Percentiles rank a stretch among this genome's conserved stretches.
Conservation (phyloP, 1,284 basidiomycete species). For the Cryptococcus deneoformans region DNA sequence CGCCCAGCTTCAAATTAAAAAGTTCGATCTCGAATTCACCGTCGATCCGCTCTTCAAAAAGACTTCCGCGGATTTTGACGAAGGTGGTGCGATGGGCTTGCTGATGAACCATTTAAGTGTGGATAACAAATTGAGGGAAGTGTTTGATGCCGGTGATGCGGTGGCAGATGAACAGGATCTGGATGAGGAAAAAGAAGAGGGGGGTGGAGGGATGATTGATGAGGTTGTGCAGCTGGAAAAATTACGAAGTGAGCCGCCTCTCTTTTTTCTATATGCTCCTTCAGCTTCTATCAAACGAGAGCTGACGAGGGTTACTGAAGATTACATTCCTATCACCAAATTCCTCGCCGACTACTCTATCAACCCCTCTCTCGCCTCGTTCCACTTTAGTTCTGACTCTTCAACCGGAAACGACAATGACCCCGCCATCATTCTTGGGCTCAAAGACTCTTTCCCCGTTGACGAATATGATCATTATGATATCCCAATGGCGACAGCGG, state of each 20-base stretch:
- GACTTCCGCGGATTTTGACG: constrained; percentile 97
- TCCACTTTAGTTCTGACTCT: constrained; percentile 71
- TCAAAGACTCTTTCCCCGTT: constrained; percentile 18
- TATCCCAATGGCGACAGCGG: neutral
- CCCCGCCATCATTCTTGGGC: constrained; percentile 45
- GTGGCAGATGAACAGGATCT: constrained; percentile 68
- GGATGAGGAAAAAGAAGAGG: constrained; percentile 60
- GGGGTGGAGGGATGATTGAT: constrained; percentile 39
- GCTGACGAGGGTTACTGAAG: constrained; percentile 34
- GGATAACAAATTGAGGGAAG: constrained; percentile 80
- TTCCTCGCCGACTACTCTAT: constrained; percentile 67
- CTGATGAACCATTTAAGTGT: constrained; percentile 90
- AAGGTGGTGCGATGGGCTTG: constrained; percentile 91
- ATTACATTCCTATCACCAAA: constrained; percentile 68
- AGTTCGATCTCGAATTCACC: constrained; percentile 89
- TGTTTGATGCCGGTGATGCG: constrained; percentile 95
- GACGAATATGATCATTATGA: constrained; percentile 5
- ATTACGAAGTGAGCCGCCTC: constrained; percentile 60
- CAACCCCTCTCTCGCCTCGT: constrained; percentile 71
- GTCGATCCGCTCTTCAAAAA: constrained; percentile 98
- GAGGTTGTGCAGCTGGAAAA: constrained; percentile 53
- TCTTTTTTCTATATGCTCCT: neutral
- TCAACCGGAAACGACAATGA: constrained; percentile 43
- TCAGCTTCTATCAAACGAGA: no score
- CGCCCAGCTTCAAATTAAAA: constrained; percentile 81